Percentiles rank a stretch among this genome's conserved stretches.
These are phyloP conservation scores for Gilbertella persicaria DNA, from an alignment of 371 early-diverging fungal genomes.

Conservation along the genomic window DNA sequence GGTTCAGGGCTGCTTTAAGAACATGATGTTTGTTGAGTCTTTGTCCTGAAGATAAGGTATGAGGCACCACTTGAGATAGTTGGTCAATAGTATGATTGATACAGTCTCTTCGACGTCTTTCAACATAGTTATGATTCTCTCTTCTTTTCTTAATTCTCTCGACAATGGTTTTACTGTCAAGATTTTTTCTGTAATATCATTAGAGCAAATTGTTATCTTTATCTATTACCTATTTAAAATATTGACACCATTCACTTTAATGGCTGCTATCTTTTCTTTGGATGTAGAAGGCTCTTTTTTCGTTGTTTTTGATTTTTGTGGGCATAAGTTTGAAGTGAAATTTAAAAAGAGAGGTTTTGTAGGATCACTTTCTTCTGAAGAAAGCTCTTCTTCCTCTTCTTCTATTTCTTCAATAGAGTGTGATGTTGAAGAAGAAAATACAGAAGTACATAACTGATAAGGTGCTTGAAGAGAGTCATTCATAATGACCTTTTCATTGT, in stretches of 20 bases:
- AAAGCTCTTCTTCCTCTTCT: neutral
- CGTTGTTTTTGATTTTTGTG: conserved; percentile 1
- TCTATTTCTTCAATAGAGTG: neutral
- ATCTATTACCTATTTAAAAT: conserved; percentile 54
- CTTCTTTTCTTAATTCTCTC: conserved; percentile 65
- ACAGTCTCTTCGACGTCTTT: conserved; percentile 64
- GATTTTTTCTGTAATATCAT: conserved; percentile 46
- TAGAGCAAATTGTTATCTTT: too few relatives aligned
- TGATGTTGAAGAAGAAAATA: too few relatives aligned
- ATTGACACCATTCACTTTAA: conserved; percentile 51
- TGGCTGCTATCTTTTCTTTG: conserved; percentile 19
- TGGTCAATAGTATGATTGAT: conserved; percentile 60
- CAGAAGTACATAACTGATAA: neutral
- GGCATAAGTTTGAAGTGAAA: conserved; percentile 8
- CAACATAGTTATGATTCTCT: conserved; percentile 70
- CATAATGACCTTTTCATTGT: conserved; percentile 7
- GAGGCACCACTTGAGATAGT: conserved; percentile 46
- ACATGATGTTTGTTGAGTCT: conserved; percentile 51
- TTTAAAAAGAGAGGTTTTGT: conserved; percentile 8
- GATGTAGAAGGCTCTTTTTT: conserved; percentile 11
- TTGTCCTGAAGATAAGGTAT: conserved; percentile 32
- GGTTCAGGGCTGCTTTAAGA: conserved; percentile 40
- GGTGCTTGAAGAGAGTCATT: neutral
- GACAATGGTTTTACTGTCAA: conserved; percentile 64
- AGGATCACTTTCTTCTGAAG: neutral